Evolutionary conservation across 129 eudicot species (phyloP), one percentile per base, ranked within the genome.

Genomic region (Tanacetum coccineum): DNA sequence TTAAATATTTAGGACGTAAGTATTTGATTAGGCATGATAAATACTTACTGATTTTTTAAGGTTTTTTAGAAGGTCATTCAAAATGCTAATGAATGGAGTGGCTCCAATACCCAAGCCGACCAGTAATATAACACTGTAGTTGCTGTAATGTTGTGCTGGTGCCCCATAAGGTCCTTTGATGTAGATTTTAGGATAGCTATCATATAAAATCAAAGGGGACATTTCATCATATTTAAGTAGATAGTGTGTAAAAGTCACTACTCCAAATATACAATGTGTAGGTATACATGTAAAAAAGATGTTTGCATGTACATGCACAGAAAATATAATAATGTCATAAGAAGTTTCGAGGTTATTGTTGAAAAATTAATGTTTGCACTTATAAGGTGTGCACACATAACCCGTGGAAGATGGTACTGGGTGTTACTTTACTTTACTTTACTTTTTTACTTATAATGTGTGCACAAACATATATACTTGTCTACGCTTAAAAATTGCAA

Each of bases 61-160:
- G 70, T 73, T 61, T 46, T 86, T 82, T 36, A 92, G 68, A 21
- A 92, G 82, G 63, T 92, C 98, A 68, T 92, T 92, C 32, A 92
- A 56, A 47, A 92, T 92, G 78, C 96, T 92, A 70, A 92, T 86
- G 63, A 92, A 81, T 12, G 98, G 98, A 56, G 98, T 86, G 69
- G 98, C 98, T 76, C 98, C 98, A 32, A 92, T 92, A 4, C 98
- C 98, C 36, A 92, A 76, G 48, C 98, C 98, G 18, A 92, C 66
- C 18, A 92, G 95, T 59, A 92, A 68, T 18, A 92, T 87, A 13
- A 88, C 71, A 58, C 84, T 89, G 56, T 78, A 92, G 45, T 92
- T 73, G 39, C 65, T 80, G 78, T 85, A 88, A 68, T 86, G 70
- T 70, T 92, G 98, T 15, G 98, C 95, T 14, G 96, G 98, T 51